These are phyloP conservation scores for Umbilicus rupestris DNA, from an alignment of 164 flowering plant genomes.

Conservation along the genomic window DNA sequence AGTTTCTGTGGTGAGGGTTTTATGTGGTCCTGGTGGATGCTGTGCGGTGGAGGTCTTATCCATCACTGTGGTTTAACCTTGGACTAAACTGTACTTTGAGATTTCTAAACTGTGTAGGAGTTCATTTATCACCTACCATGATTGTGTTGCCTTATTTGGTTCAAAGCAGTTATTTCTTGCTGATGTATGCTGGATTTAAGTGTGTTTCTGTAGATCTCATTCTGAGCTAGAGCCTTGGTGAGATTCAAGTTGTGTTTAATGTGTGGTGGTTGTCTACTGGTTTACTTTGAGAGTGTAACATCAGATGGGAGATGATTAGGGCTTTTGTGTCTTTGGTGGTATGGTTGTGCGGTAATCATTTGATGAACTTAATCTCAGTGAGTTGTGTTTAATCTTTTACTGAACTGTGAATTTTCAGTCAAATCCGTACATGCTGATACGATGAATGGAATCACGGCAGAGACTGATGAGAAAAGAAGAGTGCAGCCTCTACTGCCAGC, in stretches of 20 bases:
- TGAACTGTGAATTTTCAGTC: not conserved
- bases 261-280: not conserved
- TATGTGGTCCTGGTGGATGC: not conserved
- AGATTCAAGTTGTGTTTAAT: not conserved
- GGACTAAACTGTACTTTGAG: not conserved
- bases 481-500: constrained; percentile 25
- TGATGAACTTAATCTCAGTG: not conserved
- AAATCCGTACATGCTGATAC: constrained; percentile 5
- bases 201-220: not conserved
- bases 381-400: not conserved
- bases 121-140: not conserved
- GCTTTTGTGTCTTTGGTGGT: not conserved
- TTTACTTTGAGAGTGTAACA: not conserved
- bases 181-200: not conserved
- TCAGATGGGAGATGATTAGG: not conserved
- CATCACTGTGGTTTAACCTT: not conserved
- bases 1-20: constrained; percentile 1
- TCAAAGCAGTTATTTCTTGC: not conserved
- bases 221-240: not conserved
- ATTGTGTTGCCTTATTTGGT: not conserved
- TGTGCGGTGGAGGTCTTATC: not conserved
- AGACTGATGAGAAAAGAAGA: constrained; percentile 24
- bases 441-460: constrained; percentile 19
- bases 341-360: not conserved
- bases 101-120: not conserved